A percentile compares a stretch with the other conserved stretches of the same genome.
Conservation (phyloP, 768 basidiomycete species). For the Panaeolus papilionaceus region DNA sequence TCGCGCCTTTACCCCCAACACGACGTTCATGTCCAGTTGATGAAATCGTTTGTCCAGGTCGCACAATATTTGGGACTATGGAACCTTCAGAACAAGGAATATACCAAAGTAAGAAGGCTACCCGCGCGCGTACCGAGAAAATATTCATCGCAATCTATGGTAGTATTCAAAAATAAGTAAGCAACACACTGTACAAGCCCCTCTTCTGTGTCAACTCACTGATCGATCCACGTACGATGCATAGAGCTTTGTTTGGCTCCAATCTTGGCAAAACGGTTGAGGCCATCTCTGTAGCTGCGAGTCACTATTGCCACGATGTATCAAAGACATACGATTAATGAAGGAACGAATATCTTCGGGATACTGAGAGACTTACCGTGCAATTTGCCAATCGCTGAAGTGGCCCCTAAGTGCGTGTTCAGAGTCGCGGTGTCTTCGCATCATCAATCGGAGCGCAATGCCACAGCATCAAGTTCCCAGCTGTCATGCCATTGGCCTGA, state of each 20-base stretch:
- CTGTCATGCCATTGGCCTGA: no score
- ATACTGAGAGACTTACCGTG: no score
- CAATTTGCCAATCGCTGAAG: no score
- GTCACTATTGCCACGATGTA: no score
- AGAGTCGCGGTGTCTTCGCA: no score
- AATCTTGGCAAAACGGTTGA: not conserved
- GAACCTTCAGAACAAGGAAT: not conserved
- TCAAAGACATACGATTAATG: no score
- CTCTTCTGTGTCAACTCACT: constrained; percentile 38
- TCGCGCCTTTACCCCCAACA: constrained; percentile 68
- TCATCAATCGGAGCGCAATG: no score
- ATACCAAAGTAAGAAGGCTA: not conserved
- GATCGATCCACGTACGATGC: constrained; percentile 55
- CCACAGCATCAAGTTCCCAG: no score
- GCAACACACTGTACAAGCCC: constrained; percentile 8
- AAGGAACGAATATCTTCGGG: no score
- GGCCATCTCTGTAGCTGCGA: not conserved
- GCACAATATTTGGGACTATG: constrained; percentile 56
- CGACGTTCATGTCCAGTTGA: constrained; percentile 54
- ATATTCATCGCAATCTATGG: constrained; percentile 61
- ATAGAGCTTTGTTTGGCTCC: constrained; percentile 25
- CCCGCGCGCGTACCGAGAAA: constrained; percentile 48
- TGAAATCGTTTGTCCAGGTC: constrained; percentile 66
- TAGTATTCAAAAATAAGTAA: not conserved
- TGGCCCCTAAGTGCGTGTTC: no score